Conservation (phyloP, 495 filamentous ascomycete genomes). For the Chaetomidium leptoderma region DNA sequence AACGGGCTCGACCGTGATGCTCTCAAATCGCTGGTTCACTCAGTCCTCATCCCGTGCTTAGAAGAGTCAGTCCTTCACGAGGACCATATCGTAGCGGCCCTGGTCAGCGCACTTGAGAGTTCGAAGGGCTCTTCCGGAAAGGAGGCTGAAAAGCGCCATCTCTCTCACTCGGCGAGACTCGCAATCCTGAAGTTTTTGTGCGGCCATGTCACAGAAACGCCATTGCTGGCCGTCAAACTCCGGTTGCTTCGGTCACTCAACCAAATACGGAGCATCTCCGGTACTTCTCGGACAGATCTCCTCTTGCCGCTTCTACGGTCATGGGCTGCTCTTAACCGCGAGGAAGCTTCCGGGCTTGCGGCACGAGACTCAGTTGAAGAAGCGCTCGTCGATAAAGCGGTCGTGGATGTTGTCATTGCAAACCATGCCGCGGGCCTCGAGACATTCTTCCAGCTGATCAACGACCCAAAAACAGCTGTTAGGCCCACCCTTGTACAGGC, state of each 20-base stretch:
- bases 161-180: slow-evolving; percentile 62
- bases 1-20: slow-evolving; percentile 58
- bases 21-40: slow-evolving; percentile 55
- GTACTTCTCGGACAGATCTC: slow-evolving; percentile 60
- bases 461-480: slow-evolving; percentile 38
- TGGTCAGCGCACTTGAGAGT: slow-evolving; percentile 56
- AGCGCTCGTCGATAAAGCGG: slow-evolving; percentile 53
- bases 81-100: slow-evolving; percentile 53
- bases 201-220: slow-evolving; percentile 64
- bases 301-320: slow-evolving; percentile 64
- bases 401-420: slow-evolving; percentile 58
- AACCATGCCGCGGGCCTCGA: slow-evolving; percentile 64
- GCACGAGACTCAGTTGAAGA: slow-evolving; percentile 57
- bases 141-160: slow-evolving; percentile 44
- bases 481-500: slow-evolving; percentile 54
- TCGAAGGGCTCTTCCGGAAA: slow-evolving; percentile 31
- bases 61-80: slow-evolving; percentile 81
- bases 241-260: slow-evolving; percentile 68
- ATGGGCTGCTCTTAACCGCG: slow-evolving; percentile 53
- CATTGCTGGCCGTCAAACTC: slow-evolving; percentile 62
- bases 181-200: slow-evolving; percentile 70
- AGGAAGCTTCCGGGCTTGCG: slow-evolving; percentile 35
- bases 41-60: slow-evolving; percentile 61
- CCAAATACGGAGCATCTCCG: slow-evolving; percentile 61
- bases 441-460: slow-evolving; percentile 52